Evolutionary conservation across 805 yeast species (phyloP).

Genomic region (Ogataea philodendri): DNA sequence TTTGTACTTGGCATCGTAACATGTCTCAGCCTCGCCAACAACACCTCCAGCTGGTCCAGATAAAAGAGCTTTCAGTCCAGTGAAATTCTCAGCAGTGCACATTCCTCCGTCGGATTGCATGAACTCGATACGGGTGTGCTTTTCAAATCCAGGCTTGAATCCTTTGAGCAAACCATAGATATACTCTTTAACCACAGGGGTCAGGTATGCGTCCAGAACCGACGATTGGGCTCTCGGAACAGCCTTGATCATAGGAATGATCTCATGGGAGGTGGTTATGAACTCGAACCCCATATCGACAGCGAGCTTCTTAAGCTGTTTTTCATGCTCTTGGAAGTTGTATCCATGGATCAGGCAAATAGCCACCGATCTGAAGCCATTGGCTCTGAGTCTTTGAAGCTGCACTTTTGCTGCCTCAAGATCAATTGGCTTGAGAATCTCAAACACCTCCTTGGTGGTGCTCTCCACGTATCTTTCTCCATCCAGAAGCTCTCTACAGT

Average conservation of each 20-base stretch:
- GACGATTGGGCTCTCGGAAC: conserved; percentile 43
- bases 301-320: conserved; percentile 35
- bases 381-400: conserved; percentile 22
- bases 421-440: conserved; percentile 38
- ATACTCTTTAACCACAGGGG: conserved; percentile 41
- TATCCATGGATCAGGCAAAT: conserved; percentile 39
- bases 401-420: conserved; percentile 22
- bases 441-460: conserved; percentile 39
- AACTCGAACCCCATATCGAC: conserved; percentile 48
- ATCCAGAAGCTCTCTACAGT: conserved; percentile 23
- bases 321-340: conserved; percentile 40
- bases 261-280: conserved; percentile 36
- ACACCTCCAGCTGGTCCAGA: conserved; percentile 67
- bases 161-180: conserved; percentile 37
- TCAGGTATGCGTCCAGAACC: conserved; percentile 42
- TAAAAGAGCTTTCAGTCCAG: conserved; percentile 51
- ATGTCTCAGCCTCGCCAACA: conserved; percentile 55
- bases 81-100: conserved; percentile 50
- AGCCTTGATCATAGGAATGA: conserved; percentile 38
- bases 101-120: conserved; percentile 63
- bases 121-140: conserved; percentile 42
- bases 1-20: conserved; percentile 38
- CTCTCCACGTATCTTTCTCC: conserved; percentile 35
- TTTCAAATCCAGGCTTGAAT: conserved; percentile 33
- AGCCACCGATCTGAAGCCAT: conserved; percentile 36